Evolutionary conservation across 139 green algal genomes (phyloP).

Genomic region (Ulvella scutata): DNA sequence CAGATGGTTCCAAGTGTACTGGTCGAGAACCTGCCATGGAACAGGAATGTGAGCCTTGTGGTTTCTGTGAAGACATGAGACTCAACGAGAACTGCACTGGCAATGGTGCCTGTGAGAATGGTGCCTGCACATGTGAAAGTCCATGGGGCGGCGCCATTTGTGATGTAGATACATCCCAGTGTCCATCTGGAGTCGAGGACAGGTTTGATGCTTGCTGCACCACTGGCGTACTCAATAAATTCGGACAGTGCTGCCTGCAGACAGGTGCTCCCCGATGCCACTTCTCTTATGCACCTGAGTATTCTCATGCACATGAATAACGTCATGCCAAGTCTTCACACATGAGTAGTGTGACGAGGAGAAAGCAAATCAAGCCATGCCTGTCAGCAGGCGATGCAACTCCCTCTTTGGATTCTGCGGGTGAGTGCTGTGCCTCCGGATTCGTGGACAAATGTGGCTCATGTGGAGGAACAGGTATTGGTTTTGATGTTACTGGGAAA

Average conservation of each 20-base stretch:
- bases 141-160: neutral
- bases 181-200: neutral
- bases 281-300: too few relatives aligned
- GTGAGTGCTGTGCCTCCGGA: neutral
- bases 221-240: neutral
- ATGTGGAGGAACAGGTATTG: neutral
- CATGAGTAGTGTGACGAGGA: too few relatives aligned
- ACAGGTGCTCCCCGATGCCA: too few relatives aligned
- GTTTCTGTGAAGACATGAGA: neutral
- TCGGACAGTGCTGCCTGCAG: too few relatives aligned
- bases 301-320: too few relatives aligned
- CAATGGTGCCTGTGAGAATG: neutral
- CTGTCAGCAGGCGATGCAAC: too few relatives aligned
- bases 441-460: neutral
- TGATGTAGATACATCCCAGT: neutral
- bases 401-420: neutral
- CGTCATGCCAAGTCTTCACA: too few relatives aligned
- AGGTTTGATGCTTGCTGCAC: neutral
- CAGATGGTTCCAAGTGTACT: too few relatives aligned
- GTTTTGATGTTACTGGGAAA: neutral
- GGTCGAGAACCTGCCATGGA: neutral
- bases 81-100: neutral
- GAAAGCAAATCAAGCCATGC: too few relatives aligned
- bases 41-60: neutral
- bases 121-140: neutral